phyloP scores from a whole-genome alignment of 768 basidiomycete species.

The Naganishia vaughanmartiniae region DNA sequence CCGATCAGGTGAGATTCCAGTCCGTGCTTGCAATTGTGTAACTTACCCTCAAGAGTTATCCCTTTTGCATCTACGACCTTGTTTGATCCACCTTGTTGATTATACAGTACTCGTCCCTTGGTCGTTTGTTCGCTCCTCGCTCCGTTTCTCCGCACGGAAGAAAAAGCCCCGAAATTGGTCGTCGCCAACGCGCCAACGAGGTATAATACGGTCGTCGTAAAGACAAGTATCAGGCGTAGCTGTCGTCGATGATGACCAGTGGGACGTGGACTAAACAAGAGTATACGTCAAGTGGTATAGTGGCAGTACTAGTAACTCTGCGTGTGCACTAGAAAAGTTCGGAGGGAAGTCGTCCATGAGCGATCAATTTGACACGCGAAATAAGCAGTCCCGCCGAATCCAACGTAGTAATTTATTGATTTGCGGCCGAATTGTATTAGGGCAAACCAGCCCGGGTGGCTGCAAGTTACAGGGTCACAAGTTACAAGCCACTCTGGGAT shows the following conservation, averaged over 20 bases:
- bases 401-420: neutral
- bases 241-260: no score
- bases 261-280: neutral
- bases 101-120: neutral
- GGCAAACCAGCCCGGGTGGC: neutral
- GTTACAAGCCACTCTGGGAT: no score
- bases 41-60: neutral
- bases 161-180: conserved; percentile 2
- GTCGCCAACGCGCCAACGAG: neutral
- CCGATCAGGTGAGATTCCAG: neutral
- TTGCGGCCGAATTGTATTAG: neutral
- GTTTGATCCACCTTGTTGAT: neutral
- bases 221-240: neutral
- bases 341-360: neutral
- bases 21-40: neutral
- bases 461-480: neutral
- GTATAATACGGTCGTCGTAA: neutral
- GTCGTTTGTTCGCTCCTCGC: no score
- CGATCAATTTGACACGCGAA: conserved; percentile 1
- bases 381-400: neutral
- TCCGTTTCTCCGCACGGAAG: conserved; percentile 14
- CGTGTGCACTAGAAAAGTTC: neutral
- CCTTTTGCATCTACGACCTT: neutral
- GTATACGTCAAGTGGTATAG: neutral
- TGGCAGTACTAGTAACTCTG: neutral